Conservation (phyloP, 1,284 basidiomycete species). For the Leccinum fallax region DNA sequence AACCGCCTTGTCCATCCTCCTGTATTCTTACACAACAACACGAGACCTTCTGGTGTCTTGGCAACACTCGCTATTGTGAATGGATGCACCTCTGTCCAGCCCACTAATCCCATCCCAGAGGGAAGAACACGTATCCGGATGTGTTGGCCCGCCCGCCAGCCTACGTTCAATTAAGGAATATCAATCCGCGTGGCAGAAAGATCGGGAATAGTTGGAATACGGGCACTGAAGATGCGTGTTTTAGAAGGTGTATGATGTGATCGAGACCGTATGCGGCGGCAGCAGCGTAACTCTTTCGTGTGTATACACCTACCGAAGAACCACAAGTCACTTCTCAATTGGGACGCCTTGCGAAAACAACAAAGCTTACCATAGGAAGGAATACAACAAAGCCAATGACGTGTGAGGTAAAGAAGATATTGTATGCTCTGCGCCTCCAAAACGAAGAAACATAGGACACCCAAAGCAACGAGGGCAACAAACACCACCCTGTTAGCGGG, state of each 20-base stretch:
- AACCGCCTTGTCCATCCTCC: constrained; percentile 68
- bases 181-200: constrained; percentile 63
- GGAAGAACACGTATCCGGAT: constrained; percentile 73
- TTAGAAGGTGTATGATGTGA: constrained; percentile 62
- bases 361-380: constrained; percentile 48
- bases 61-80: constrained; percentile 71
- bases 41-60: constrained; percentile 52
- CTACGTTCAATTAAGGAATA: constrained; percentile 62
- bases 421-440: constrained; percentile 57
- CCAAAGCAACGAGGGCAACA: constrained; percentile 51
- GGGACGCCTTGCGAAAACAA: background rate
- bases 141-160: constrained; percentile 87
- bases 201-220: constrained; percentile 57
- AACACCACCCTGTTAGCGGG: constrained; percentile 52
- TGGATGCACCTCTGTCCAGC: constrained; percentile 71
- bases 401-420: constrained; percentile 58
- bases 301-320: constrained; percentile 41
- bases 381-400: constrained; percentile 46
- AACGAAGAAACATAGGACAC: constrained; percentile 58
- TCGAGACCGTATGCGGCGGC: constrained; percentile 67
- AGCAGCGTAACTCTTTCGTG: constrained; percentile 48
- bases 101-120: constrained; percentile 56
- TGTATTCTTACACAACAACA: constrained; percentile 63
- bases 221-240: constrained; percentile 63
- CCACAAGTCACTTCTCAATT: background rate